Base-by-base conservation (phyloP, 2,329 filamentous ascomycete genomes). In the Cladosporium halotolerans region DNA sequence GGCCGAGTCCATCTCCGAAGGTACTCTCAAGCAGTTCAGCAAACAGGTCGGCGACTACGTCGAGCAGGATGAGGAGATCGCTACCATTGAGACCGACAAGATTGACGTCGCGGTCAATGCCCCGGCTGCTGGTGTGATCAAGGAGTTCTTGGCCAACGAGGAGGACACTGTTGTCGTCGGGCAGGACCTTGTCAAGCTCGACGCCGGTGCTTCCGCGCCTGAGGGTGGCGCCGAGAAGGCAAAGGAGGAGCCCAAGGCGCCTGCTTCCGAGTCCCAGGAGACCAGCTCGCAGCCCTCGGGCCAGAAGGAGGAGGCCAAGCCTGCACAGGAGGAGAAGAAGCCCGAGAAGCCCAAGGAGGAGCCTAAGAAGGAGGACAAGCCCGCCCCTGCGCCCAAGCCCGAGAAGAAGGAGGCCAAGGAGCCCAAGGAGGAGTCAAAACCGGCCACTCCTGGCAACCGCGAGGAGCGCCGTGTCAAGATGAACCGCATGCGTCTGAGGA, bases 31-130 rank as follows among this genome's bases (percentile, higher is more conserved):
- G 76, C 90, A 96, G 69, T 97, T 91, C 78, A 86, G 83, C 66
- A 97, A 97, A 76, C 78, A 92, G 74, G 78, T 96, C 63, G 93
- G 93, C 66, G 93, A 99, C 70, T 91, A 84, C 64, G 91, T 99
- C 49, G 90, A 95, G 76, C 85, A 86, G 66, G 93, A 99, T 68
- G 93, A 97, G 75, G 93, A 99, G 72, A 92, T 99, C 71, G 93
- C 93, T 32, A 96, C 92, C 46, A 99, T 99, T 67, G 93, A 99
- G 75, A 99, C 93, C 11, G 93, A 99, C 80, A 99, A 99, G 90
- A 97, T 97, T 68, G 93, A 99, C 71, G 89, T 99, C 43, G 86
- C 92, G 23, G 91, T 99, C 67, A 97, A 96, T 72, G 91, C 93
- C 13, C 89, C 93, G 7, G 85, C 92, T 64, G 83, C 92, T 39